phyloP scores from a whole-genome alignment of 202 grass and related monocot species.

The Zoysia matrella region DNA sequence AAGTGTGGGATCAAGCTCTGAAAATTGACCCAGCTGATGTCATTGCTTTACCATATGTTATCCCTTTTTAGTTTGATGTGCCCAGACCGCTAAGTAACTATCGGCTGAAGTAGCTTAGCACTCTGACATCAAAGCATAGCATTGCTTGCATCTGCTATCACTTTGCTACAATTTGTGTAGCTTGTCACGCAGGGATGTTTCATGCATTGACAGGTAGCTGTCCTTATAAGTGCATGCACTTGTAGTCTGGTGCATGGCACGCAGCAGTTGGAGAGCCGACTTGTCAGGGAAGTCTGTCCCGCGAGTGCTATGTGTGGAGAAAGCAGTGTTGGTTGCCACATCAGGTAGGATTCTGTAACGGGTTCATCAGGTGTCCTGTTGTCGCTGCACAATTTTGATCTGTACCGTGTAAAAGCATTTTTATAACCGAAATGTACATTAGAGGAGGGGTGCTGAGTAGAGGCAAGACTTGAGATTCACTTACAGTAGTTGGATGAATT shows the following conservation, averaged over 20 bases:
- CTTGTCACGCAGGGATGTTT: constrained; percentile 28
- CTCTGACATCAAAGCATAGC: constrained; percentile 26
- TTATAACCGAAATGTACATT: constrained; percentile 71
- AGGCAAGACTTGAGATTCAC: constrained; percentile 57
- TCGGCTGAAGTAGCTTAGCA: constrained; percentile 32
- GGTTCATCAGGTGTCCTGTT: constrained; percentile 49
- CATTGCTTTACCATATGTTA: constrained; percentile 67
- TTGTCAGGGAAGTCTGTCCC: constrained; percentile 23
- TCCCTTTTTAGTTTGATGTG: constrained; percentile 53
- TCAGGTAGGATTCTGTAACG: constrained; percentile 28
- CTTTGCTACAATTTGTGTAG: constrained; percentile 59
- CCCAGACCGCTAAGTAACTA: neutral
- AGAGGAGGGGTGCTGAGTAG: constrained; percentile 25
- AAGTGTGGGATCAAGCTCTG: constrained; percentile 64
- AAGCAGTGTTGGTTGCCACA: constrained; percentile 5
- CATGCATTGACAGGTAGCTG: constrained; percentile 43
- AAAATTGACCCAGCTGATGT: constrained; percentile 54
- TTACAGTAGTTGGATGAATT: constrained; percentile 62
- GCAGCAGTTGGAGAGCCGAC: constrained; percentile 29
- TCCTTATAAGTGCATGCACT: constrained; percentile 19
- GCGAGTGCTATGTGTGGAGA: constrained; percentile 30
- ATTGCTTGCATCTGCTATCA: constrained; percentile 33
- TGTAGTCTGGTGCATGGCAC: constrained; percentile 35
- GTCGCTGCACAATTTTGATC: constrained; percentile 74
- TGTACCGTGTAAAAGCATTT: constrained; percentile 68